Conservation (phyloP, 208 protist species). For the Crithidia sp. region DNA sequence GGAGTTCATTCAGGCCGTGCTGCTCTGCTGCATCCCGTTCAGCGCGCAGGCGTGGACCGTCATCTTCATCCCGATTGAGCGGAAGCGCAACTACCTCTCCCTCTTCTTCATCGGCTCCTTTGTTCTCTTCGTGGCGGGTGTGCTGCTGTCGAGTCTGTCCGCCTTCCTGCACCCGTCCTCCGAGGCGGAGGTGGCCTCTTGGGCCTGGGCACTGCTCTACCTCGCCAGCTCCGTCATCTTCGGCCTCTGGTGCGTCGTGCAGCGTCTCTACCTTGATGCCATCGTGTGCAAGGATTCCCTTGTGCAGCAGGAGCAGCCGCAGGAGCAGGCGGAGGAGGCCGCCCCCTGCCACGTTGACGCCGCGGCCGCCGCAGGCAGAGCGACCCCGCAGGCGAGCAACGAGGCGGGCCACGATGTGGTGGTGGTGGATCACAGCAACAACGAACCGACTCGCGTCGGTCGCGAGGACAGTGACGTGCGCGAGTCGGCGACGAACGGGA, state of each 20-base stretch:
- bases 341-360: background rate
- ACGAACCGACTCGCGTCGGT: constrained; percentile 6
- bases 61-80: constrained; percentile 72
- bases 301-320: constrained; percentile 9
- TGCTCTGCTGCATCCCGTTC: constrained; percentile 79
- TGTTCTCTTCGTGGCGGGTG: constrained; percentile 67
- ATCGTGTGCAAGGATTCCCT: constrained; percentile 31
- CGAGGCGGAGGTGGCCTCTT: constrained; percentile 28
- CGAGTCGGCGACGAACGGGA: background rate
- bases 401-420: constrained; percentile 4
- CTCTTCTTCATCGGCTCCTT: constrained; percentile 70
- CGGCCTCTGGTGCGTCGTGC: constrained; percentile 82
- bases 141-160: constrained; percentile 60
- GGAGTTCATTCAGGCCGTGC: constrained; percentile 78
- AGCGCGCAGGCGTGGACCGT: constrained; percentile 80
- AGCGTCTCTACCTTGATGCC: constrained; percentile 82
- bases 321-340: background rate
- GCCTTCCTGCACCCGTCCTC: constrained; percentile 44
- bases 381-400: background rate
- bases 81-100: constrained; percentile 75
- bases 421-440: background rate
- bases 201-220: constrained; percentile 76
- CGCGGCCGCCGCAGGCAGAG: background rate
- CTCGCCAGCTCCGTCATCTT: constrained; percentile 74
- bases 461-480: constrained; percentile 1